Evolutionary conservation across 306 rosid genomes (phyloP).

Genomic region (Vigna nakashimae): DNA sequence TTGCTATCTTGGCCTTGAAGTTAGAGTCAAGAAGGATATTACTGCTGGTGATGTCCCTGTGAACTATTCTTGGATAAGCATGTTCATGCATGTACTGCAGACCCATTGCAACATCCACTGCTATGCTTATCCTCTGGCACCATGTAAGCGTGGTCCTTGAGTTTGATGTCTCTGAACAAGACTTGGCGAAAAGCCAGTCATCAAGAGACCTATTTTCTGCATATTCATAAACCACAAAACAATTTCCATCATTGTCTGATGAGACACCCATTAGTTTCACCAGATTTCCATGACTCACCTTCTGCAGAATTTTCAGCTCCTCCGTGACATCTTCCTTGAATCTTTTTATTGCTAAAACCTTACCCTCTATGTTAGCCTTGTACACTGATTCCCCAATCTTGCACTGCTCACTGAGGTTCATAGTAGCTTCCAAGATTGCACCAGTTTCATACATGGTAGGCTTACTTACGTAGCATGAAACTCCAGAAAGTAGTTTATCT

Average conservation of each 20-base stretch:
- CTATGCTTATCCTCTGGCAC: slow-evolving; percentile 75
- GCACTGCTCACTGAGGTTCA: slow-evolving; percentile 61
- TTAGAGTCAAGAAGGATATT: slow-evolving; percentile 74
- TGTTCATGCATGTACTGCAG: slow-evolving; percentile 89
- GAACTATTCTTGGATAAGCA: slow-evolving; percentile 75
- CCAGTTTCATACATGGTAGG: slow-evolving; percentile 63
- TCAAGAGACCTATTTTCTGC: slow-evolving; percentile 82
- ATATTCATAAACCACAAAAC: slow-evolving; percentile 75
- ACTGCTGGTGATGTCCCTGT: slow-evolving; percentile 70
- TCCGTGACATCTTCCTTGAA: slow-evolving; percentile 63
- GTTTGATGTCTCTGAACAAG: slow-evolving; percentile 42
- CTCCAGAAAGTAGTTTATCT: slow-evolving; percentile 70
- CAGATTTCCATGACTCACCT: slow-evolving; percentile 81
- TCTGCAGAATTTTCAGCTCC: slow-evolving; percentile 78
- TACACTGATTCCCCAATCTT: slow-evolving; percentile 76
- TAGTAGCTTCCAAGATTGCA: slow-evolving; percentile 68
- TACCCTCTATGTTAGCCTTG: slow-evolving; percentile 65
- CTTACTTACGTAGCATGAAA: slow-evolving; percentile 77
- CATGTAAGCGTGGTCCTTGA: slow-evolving; percentile 59
- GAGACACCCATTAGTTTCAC: slow-evolving; percentile 77
- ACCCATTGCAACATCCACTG: slow-evolving; percentile 81
- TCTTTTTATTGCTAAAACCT: slow-evolving; percentile 64
- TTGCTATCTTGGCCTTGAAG: slow-evolving; percentile 81
- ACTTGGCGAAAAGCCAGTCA: slow-evolving; percentile 58
- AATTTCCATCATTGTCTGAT: slow-evolving; percentile 51